Evolutionary conservation across 2,329 filamentous ascomycete species (phyloP).

Genomic region (Penicillium fuscoglaucum): DNA sequence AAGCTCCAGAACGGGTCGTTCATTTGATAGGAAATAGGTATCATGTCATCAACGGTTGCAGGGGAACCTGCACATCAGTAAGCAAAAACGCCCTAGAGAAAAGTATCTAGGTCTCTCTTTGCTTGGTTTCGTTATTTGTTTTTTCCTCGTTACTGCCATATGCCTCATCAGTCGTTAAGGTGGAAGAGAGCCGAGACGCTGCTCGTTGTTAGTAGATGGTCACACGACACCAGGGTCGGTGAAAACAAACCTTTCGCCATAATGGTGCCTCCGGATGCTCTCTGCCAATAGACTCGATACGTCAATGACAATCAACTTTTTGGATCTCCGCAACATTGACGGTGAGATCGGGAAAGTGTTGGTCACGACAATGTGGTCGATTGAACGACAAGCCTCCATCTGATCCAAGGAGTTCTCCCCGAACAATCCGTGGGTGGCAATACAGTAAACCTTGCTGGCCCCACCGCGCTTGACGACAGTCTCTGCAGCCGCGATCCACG

Average conservation of each 20-base stretch:
- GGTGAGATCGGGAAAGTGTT: slow-evolving; percentile 93
- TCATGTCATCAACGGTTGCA: slow-evolving; percentile 25
- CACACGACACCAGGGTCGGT: slow-evolving; percentile 38
- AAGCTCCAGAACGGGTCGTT: slow-evolving; percentile 5
- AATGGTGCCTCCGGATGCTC: slow-evolving; percentile 92
- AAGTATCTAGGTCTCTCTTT: slow-evolving; percentile 11
- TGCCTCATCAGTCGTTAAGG: slow-evolving; percentile 50
- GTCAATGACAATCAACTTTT: slow-evolving; percentile 87
- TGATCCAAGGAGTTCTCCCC: slow-evolving; percentile 86
- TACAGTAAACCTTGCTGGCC: slow-evolving; percentile 94
- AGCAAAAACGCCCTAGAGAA: slow-evolving; percentile 18
- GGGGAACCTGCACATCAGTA: slow-evolving; percentile 24
- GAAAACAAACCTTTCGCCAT: slow-evolving; percentile 77
- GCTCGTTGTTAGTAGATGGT: slow-evolving; percentile 26
- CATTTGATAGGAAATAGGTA: slow-evolving; percentile 25
- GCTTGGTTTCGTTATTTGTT: slow-evolving; percentile 6
- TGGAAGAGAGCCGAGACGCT: slow-evolving; percentile 63
- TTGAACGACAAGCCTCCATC: slow-evolving; percentile 88
- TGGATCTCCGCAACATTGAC: slow-evolving; percentile 66
- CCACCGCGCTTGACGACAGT: slow-evolving; percentile 90
- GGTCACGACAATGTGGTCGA: slow-evolving; percentile 90
- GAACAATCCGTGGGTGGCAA: slow-evolving; percentile 95
- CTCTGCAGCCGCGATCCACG: slow-evolving; percentile 96
- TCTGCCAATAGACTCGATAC: slow-evolving; percentile 85
- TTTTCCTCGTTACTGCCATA: slow-evolving; percentile 22